Evolutionary conservation across 2,329 filamentous ascomycete species (phyloP).

Genomic region (Aspergillus spinulosporus): DNA sequence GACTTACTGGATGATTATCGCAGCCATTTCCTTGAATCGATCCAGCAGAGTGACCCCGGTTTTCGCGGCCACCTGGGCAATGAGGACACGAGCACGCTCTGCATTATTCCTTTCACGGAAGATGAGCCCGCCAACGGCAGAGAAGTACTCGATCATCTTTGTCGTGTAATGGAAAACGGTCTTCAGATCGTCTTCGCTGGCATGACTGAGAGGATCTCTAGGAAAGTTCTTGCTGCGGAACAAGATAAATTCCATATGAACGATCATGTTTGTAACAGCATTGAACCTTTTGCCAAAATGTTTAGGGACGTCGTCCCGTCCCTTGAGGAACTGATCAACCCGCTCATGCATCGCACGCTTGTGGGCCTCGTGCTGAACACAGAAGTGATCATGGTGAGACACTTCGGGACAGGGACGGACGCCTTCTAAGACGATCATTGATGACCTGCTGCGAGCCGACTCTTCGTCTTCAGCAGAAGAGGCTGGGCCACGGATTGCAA

Average conservation of each 20-base stretch:
- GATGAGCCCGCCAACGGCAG: conserved; percentile 19
- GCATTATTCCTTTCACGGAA: conserved; percentile 16
- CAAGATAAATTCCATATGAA: conserved; percentile 21
- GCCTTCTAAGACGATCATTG: background rate
- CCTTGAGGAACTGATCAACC: background rate
- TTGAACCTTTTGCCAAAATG: background rate
- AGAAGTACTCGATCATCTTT: conserved; percentile 20
- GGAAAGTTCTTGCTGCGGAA: conserved; percentile 18
- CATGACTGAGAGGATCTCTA: conserved; percentile 7
- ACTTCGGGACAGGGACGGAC: background rate
- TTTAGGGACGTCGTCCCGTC: background rate
- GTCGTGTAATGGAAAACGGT: conserved; percentile 14
- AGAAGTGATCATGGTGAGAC: conserved; percentile 3
- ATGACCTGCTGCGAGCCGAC: background rate
- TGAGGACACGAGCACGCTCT: conserved; percentile 7
- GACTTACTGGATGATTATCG: conserved; percentile 25
- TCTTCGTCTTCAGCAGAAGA: background rate
- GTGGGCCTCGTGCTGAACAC: background rate
- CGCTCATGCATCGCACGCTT: background rate
- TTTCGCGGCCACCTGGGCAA: conserved; percentile 18
- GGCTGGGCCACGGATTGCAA: background rate
- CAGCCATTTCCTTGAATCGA: conserved; percentile 22
- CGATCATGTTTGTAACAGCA: background rate
- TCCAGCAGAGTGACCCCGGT: conserved; percentile 3
- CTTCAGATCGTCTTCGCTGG: conserved; percentile 15